Evolutionary conservation across 2,329 filamentous ascomycete species (phyloP), one percentile per base, ranked within the genome.

Genomic region (Fusarium sp.): DNA sequence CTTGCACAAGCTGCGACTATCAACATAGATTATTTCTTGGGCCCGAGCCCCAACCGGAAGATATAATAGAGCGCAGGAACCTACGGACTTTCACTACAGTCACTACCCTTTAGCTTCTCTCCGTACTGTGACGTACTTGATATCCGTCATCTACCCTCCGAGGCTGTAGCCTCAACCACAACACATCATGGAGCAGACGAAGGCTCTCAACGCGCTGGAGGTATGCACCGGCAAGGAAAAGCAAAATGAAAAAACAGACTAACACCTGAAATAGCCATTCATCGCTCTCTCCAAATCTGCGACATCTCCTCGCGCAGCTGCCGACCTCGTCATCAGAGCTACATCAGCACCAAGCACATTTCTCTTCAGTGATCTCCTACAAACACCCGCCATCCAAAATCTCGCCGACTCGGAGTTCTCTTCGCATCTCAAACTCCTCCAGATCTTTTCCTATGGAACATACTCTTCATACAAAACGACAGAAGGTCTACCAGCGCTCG

Each of bases 371-470:
- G 95, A 98, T 84, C 91, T 99, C n/a, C 90, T 99, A 41, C 88
- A 93, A 76, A 90, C 91, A 3, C 90, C 93, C 0, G 90, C 94
- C 76, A 91, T 98, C 74, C 93, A 96, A 82, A 87, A 89, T 18
- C 90, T 98, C 48, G 85, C 86, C 42, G 80, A 89, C 42, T 80
- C 81, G 39, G 92, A 97, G 54, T 89, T 92, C 77, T 83, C 86
- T 4, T 75, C 84, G 7, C 83, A 94, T 82, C 86, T 96, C 56
- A 89, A 85, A 4, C 87, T 97, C 19, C 91, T 99, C 48, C 88
- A 95, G 82, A 91, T 97, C 77, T 99, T 99, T 83, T 93, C 94
- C 66, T 94, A 96, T 86, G 96, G 95, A 68, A 97, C 94, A 66
- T 98, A 94, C 86, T 84, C 88, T 66, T 89, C 92, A 76, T 98